Conservation (phyloP, 1,284 basidiomycete species). For the Quambalaria eucalypti region DNA sequence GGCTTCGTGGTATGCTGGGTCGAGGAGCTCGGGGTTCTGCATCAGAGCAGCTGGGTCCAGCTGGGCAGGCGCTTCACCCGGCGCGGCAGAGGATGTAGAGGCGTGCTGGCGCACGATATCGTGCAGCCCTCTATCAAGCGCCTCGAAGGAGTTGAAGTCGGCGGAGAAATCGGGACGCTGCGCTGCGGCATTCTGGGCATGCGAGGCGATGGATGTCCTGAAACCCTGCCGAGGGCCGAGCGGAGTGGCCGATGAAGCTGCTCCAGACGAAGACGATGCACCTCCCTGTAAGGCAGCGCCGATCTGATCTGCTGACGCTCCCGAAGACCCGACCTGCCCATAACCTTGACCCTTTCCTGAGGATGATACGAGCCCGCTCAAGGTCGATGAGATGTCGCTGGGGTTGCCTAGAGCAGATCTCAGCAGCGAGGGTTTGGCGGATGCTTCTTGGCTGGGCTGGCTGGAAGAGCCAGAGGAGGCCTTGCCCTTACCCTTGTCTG, state of each 20-base stretch:
- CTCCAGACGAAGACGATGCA: neutral
- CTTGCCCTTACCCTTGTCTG: neutral
- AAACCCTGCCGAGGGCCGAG: neutral
- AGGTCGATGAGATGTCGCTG: neutral
- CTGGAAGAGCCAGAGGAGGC: neutral
- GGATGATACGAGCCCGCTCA: neutral
- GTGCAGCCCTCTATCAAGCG: neutral
- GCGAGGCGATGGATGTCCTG: neutral
- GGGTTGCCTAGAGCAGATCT: neutral
- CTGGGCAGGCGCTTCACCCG: too few relatives aligned
- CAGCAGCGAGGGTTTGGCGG: neutral
- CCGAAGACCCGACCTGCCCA: neutral
- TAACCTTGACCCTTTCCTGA: neutral
- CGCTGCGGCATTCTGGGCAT: neutral
- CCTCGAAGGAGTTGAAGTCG: neutral
- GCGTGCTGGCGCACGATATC: neutral
- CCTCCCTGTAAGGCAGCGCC: neutral
- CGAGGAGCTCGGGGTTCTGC: neutral
- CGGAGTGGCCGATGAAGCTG: neutral
- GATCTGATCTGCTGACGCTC: neutral
- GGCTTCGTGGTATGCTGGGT: constrained; percentile 1
- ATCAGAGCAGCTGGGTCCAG: too few relatives aligned
- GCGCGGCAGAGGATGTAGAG: neutral
- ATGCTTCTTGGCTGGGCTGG: neutral
- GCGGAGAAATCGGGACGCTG: neutral